A percentile compares a stretch with the other conserved stretches of the same genome.
Conservation (phyloP, 2,329 filamentous ascomycete genomes). For the Thermothelomyces thermophilus region DNA sequence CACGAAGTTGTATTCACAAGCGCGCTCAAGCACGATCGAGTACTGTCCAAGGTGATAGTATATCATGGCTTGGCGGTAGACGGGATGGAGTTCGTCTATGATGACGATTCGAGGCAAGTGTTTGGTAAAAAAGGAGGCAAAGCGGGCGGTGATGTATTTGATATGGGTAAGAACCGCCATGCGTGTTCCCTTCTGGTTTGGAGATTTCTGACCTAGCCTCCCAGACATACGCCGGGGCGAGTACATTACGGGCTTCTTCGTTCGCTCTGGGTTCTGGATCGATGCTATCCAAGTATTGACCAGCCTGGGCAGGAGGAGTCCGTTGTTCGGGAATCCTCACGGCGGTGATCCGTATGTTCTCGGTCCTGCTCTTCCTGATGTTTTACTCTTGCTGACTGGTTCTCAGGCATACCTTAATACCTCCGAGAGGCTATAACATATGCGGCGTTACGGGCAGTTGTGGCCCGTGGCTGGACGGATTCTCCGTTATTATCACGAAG, state of each 20-base stretch:
- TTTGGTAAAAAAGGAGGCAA: constrained; percentile 78
- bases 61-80: constrained; percentile 73
- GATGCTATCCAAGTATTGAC: constrained; percentile 88
- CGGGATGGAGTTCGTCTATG: constrained; percentile 88
- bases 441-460: constrained; percentile 81
- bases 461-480: constrained; percentile 75
- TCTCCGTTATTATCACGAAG: constrained; percentile 65
- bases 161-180: constrained; percentile 51
- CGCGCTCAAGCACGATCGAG: constrained; percentile 58
- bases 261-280: constrained; percentile 75
- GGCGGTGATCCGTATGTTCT: constrained; percentile 74
- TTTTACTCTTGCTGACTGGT: constrained; percentile 15
- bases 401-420: constrained; percentile 74
- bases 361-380: not conserved
- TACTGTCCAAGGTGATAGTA: constrained; percentile 67
- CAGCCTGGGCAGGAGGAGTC: constrained; percentile 77
- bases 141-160: constrained; percentile 64
- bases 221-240: constrained; percentile 78
- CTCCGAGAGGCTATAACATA: constrained; percentile 81
- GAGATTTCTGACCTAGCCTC: not conserved
- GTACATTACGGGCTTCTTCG: constrained; percentile 76
- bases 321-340: constrained; percentile 71
- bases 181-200: not conserved
- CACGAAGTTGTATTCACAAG: constrained; percentile 71
- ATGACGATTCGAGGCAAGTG: constrained; percentile 74